A percentile compares a stretch with the other conserved stretches of the same genome.
These are phyloP conservation scores for Bromus sterilis DNA, from an alignment of 176 grass and related monocot species.

Conservation along the genomic window DNA sequence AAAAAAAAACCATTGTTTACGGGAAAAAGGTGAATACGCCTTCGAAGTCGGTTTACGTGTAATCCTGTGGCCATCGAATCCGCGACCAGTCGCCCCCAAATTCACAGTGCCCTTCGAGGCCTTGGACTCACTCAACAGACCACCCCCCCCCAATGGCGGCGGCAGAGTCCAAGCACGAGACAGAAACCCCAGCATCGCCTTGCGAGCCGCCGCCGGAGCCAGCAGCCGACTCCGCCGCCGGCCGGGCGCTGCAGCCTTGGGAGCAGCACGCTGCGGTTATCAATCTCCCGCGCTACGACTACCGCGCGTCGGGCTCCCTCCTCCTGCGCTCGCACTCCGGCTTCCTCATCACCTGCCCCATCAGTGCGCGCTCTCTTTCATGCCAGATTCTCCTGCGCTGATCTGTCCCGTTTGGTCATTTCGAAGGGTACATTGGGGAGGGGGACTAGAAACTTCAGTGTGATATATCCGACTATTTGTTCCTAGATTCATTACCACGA, in stretches of 20 bases:
- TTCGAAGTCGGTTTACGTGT: not conserved
- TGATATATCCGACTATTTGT: not conserved
- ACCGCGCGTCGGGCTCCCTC: conserved; percentile 64
- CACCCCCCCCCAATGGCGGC: conserved; percentile 30
- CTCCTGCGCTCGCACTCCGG: conserved; percentile 68
- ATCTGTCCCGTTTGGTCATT: not conserved
- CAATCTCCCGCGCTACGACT: conserved; percentile 90
- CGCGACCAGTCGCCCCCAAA: not conserved
- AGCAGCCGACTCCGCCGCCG: not conserved
- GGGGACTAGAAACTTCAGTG: not conserved
- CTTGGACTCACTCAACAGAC: not conserved
- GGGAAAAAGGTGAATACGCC: not conserved
- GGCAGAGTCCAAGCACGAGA: conserved; percentile 10
- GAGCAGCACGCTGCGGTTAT: conserved; percentile 87
- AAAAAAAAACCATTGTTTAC: too few relatives aligned
- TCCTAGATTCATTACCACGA: not conserved
- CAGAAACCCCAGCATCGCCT: not conserved
- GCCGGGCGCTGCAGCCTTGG: conserved; percentile 52
- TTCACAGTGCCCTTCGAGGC: not conserved
- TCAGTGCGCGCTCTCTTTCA: conserved; percentile 48
- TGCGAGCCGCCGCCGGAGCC: conserved; percentile 3
- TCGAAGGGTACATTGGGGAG: not conserved
- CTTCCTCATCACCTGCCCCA: conserved; percentile 98
- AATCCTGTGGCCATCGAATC: not conserved
- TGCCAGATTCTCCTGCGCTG: not conserved